Conservation (phyloP, 2,329 filamentous ascomycete genomes). For the Bisporella sp. region DNA sequence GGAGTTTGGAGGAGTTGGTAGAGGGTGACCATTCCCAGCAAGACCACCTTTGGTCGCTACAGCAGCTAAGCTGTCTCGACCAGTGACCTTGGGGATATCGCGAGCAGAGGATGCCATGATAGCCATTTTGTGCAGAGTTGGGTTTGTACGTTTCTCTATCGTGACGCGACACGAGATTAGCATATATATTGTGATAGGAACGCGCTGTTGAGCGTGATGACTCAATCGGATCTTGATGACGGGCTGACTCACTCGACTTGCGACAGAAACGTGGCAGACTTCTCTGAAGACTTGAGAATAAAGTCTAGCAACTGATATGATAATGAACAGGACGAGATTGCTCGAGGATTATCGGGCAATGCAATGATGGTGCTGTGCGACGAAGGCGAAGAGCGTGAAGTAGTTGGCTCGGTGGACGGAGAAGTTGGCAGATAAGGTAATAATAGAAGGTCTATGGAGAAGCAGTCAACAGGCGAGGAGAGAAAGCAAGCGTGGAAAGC, state of each 20-base stretch:
- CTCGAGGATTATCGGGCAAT: too few species aligned
- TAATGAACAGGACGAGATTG: neutral
- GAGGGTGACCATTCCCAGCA: conserved; percentile 48
- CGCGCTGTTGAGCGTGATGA: conserved; percentile 10
- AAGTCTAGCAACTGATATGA: neutral
- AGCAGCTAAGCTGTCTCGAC: conserved; percentile 67
- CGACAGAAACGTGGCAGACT: conserved; percentile 23
- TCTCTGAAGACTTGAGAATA: conserved; percentile 7
- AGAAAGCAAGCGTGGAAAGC: neutral
- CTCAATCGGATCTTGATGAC: neutral
- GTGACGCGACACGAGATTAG: conserved; percentile 23
- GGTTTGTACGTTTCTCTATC: conserved; percentile 26
- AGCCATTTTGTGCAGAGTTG: conserved; percentile 45
- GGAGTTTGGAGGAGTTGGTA: conserved; percentile 91
- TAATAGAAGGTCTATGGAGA: neutral
- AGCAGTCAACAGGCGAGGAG: neutral
- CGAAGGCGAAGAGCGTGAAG: conserved; percentile 16
- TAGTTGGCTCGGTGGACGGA: neutral
- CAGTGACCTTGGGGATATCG: conserved; percentile 54
- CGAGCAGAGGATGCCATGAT: conserved; percentile 55
- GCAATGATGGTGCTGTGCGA: conserved; percentile 11
- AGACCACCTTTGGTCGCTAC: conserved; percentile 60
- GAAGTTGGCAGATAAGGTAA: neutral
- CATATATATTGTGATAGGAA: conserved; percentile 4
- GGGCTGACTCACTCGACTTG: conserved; percentile 28